Conservation (phyloP, 306 rosid genomes). For the Hylodesmum podocarpum region DNA sequence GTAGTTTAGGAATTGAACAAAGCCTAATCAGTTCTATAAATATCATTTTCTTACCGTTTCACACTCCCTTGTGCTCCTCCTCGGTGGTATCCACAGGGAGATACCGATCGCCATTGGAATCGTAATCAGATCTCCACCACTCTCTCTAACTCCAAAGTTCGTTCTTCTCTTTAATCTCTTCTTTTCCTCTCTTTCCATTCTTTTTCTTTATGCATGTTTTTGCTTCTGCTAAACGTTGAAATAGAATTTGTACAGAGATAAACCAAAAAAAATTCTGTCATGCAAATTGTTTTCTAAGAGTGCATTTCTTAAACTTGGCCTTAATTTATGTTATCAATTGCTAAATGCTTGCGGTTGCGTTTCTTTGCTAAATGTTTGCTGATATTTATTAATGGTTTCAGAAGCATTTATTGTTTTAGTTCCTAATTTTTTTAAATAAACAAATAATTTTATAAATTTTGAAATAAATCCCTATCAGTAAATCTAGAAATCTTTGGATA, state of each 20-base stretch:
- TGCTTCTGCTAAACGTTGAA: too few species aligned
- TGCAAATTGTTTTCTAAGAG: too few species aligned
- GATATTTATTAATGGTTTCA: neutral
- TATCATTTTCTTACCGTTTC: neutral
- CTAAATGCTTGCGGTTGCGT: neutral
- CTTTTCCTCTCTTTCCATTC: neutral
- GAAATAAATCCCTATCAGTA: too few species aligned
- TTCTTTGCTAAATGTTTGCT: neutral
- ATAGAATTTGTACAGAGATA: too few species aligned
- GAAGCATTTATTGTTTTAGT: too few species aligned
- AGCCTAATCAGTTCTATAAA: constrained; percentile 30
- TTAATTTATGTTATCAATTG: neutral
- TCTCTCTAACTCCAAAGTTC: constrained; percentile 30
- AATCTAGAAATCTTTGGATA: too few species aligned
- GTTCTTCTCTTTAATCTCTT: constrained; percentile 7
- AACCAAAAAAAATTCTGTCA: too few species aligned
- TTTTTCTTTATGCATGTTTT: neutral
- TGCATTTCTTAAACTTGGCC: neutral
- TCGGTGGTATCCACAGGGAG: neutral
- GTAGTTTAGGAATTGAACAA: neutral
- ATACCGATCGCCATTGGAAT: constrained; percentile 21
- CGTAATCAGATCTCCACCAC: neutral
- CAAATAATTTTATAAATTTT: too few species aligned
- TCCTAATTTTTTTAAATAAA: too few species aligned
- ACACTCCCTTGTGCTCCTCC: neutral